These are phyloP conservation scores for Leersia perrieri DNA, from an alignment of 176 grass and related monocot genomes.

Conservation along the genomic window DNA sequence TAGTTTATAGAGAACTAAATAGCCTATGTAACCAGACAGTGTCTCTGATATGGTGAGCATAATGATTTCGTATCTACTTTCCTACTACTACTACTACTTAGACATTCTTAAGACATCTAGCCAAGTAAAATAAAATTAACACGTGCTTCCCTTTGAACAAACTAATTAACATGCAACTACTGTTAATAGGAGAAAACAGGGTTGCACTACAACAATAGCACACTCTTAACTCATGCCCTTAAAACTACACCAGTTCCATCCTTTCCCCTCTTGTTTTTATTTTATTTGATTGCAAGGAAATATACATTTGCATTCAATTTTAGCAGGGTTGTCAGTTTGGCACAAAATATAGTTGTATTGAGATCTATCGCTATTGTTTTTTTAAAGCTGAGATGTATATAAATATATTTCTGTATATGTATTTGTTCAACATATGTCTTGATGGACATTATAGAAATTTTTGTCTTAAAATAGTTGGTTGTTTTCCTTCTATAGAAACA, in stretches of 20 bases:
- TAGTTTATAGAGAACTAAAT: not conserved
- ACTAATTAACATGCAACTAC: not conserved
- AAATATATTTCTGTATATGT: not conserved
- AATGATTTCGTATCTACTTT: not conserved
- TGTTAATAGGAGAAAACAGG: not conserved
- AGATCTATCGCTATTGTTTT: not conserved
- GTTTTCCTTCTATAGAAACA: not conserved
- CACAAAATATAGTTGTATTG: not conserved
- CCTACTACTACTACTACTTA: not conserved
- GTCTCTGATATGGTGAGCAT: not conserved
- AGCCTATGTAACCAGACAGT: not conserved
- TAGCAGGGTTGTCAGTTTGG: not conserved
- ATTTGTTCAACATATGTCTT: conserved; percentile 16
- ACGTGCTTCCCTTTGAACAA: not conserved
- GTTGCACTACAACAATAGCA: not conserved
- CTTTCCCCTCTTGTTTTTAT: not conserved
- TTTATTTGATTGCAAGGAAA: conserved; percentile 20
- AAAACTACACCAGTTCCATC: not conserved
- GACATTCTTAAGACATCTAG: not conserved
- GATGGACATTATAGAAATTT: not conserved
- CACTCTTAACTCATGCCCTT: conserved; percentile 10
- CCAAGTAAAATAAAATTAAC: not conserved
- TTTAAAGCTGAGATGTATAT: conserved; percentile 1
- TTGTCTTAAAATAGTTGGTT: not conserved
- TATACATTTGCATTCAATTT: not conserved